These are phyloP conservation scores for Phytomonas sp. DNA, from an alignment of 208 protist species.

Conservation along the genomic window DNA sequence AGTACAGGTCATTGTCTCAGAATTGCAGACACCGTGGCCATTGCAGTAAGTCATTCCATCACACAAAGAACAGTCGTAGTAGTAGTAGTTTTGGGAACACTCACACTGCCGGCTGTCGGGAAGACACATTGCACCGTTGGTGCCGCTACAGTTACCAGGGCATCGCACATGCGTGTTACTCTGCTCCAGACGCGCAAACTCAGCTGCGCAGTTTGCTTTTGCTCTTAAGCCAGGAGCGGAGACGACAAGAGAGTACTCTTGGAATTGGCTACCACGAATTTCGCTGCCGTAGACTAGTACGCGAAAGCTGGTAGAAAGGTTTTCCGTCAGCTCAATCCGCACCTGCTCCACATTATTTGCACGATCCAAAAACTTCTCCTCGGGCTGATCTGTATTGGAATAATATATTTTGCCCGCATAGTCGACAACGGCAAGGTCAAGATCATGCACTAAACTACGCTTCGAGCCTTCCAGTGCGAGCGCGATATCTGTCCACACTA, in stretches of 20 bases:
- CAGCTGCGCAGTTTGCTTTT: constrained; percentile 9
- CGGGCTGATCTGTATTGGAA: constrained; percentile 13
- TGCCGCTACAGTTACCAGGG: constrained; percentile 41
- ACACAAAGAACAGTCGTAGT: constrained; percentile 66
- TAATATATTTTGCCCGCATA: constrained; percentile 37
- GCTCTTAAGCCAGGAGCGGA: constrained; percentile 40
- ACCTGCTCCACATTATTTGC: constrained; percentile 59
- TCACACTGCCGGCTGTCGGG: constrained; percentile 30
- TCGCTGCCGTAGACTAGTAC: constrained; percentile 43
- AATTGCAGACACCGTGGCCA: constrained; percentile 48
- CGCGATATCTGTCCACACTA: constrained; percentile 80
- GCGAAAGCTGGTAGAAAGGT: constrained; percentile 24
- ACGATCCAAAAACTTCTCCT: constrained; percentile 17
- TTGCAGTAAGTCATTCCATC: constrained; percentile 44
- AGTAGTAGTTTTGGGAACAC: constrained; percentile 31
- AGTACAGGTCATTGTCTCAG: constrained; percentile 28
- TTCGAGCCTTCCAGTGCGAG: constrained; percentile 39
- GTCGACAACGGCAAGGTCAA: constrained; percentile 72
- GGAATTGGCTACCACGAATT: constrained; percentile 23
- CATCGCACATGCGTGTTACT: constrained; percentile 16
- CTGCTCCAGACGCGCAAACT: constrained; percentile 6
- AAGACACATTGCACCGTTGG: constrained; percentile 32
- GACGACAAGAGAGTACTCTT: constrained; percentile 53
- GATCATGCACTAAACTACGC: constrained; percentile 65
- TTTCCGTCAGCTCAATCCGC: constrained; percentile 16